phyloP scores from a whole-genome alignment of 2,329 filamentous ascomycete genomes.

The Bretziella fagacearum region DNA sequence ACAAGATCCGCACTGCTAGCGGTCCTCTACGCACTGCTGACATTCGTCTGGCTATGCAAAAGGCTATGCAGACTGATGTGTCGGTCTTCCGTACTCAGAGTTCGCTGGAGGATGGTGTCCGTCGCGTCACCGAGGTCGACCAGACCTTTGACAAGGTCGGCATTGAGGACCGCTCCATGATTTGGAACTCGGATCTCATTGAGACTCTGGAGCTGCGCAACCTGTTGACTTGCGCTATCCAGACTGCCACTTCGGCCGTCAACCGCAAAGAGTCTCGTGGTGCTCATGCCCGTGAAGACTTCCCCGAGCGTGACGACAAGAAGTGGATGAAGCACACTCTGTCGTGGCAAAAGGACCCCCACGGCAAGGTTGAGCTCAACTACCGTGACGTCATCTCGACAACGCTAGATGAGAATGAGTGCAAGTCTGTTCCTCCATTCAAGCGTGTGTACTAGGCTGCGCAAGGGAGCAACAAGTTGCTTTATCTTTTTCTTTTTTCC shows the following conservation, averaged over 20 bases:
- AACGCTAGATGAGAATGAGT: constrained; percentile 89
- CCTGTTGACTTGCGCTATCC: constrained; percentile 83
- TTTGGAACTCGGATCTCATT: constrained; percentile 96
- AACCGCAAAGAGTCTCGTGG: constrained; percentile 95
- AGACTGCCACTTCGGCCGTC: constrained; percentile 80
- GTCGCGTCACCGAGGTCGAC: constrained; percentile 75
- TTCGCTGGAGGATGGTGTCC: constrained; percentile 81
- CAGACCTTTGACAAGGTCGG: constrained; percentile 63
- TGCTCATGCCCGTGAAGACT: constrained; percentile 94
- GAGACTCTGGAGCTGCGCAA: constrained; percentile 94
- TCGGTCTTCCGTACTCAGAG: constrained; percentile 93
- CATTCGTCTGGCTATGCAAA: constrained; percentile 85
- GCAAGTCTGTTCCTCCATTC: constrained; percentile 90
- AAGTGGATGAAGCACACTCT: constrained; percentile 99
- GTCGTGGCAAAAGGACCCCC: constrained; percentile 84
- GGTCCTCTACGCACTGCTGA: constrained; percentile 80
- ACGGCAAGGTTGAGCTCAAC: constrained; percentile 68
- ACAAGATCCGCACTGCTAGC: constrained; percentile 67
- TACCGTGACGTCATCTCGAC: constrained; percentile 71
- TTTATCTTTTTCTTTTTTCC: constrained; percentile 2
- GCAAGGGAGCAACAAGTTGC: background rate
- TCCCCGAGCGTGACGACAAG: constrained; percentile 81
- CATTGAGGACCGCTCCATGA: constrained; percentile 98
- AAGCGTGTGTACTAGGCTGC: constrained; percentile 69
- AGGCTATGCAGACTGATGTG: constrained; percentile 95